Base-by-base conservation (phyloP, 2,329 filamentous ascomycete species). In the Pseudogymnoascus verrucosus region DNA sequence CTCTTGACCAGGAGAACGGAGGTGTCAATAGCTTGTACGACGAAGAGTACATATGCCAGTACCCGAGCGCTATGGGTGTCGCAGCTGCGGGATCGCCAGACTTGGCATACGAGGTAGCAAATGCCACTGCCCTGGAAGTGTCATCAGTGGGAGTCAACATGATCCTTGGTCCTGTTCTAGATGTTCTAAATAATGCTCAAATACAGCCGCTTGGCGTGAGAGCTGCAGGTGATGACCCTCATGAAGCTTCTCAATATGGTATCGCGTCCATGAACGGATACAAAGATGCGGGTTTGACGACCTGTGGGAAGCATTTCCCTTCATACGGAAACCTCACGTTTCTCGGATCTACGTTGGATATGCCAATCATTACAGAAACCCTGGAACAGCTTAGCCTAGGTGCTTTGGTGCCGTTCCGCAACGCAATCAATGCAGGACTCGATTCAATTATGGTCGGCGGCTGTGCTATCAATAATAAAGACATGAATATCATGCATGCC, bases 391-490 rank as follows among this genome's bases (percentile, higher is more conserved):
- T 98, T 51, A 96, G 91, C 67, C 79, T 97, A n/a, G 96, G 89
- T 70, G 93, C 93, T 28, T 78, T 98, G 34, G 88, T 97, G 4
- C 93, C 93, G 0, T 98, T 97, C 73, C 86, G 92, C 62, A 95
- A 95, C 74, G 92, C 93, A 11, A 93, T 97, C 67, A 83, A 86
- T 14, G 88, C 91, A 60, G 93, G 93, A 40, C 78, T 98, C 12
- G 93, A 97, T 76, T 89, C 90, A 34, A 96, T 98, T 86, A 96
- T 98, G 80, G 90, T 98, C 7, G 93, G 93, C 28, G 93, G 93
- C 14, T 96, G 93, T 70, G 92, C 91, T 23, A 96, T 98, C 78
- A 89, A 91, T 5, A 96, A 93, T 63, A 86, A 90, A 39, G 92
- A 91, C 16, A 89, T 97, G 81, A 96, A 96, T 71, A 91, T 96